phyloP scores from a whole-genome alignment of 441 rosid genomes.

The Euphorbia schlechtendalii region DNA sequence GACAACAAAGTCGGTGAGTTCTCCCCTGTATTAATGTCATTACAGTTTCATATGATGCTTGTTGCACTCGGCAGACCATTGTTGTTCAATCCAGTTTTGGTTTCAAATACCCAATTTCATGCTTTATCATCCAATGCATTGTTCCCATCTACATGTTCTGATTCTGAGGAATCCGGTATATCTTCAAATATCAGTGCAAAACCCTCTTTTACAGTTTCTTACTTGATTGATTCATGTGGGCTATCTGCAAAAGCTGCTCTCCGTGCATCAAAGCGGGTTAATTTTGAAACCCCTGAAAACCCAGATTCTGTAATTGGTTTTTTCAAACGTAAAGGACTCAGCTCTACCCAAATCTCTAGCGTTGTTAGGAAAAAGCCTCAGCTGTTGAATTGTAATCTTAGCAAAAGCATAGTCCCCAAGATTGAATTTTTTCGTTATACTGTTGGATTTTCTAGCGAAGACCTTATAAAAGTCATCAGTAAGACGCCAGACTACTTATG shows the following conservation, averaged over 20 bases:
- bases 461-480: constrained; percentile 12
- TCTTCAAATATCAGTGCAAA: too few species aligned
- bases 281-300: too few species aligned
- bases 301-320: too few species aligned
- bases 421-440: constrained; percentile 25
- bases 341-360: constrained; percentile 16
- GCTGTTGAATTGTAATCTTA: constrained; percentile 16
- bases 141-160: neutral
- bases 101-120: neutral
- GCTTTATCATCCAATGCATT: neutral
- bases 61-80: neutral
- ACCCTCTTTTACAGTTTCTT: neutral
- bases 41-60: neutral
- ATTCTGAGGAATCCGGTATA: too few species aligned
- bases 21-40: too few species aligned
- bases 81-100: neutral
- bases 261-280: too few species aligned
- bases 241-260: too few species aligned
- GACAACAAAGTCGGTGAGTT: too few species aligned
- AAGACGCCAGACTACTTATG: neutral
- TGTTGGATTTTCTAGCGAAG: constrained; percentile 22
- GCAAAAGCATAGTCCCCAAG: constrained; percentile 29
- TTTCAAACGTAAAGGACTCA: constrained; percentile 19
- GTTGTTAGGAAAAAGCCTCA: constrained; percentile 16
- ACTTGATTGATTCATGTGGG: too few species aligned